A percentile compares a stretch with the other conserved stretches of the same genome.
These are phyloP conservation scores for Sideroxylon spinosum DNA, from an alignment of 179 eudicot genomes.

Conservation along the genomic window DNA sequence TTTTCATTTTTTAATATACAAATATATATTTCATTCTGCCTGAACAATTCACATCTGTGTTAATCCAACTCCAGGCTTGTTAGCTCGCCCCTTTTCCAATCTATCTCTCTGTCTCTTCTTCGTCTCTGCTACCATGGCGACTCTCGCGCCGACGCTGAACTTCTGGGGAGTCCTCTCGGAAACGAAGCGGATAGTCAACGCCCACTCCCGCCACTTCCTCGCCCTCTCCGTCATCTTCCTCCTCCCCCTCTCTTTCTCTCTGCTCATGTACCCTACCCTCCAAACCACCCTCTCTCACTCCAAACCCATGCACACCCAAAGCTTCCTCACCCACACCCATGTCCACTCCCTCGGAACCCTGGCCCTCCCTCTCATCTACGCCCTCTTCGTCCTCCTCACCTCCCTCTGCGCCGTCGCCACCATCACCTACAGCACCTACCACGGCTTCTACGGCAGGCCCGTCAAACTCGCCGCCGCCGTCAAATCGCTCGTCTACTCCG, in stretches of 20 bases:
- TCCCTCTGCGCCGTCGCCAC: slow-evolving; percentile 46
- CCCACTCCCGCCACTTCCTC: slow-evolving; percentile 65
- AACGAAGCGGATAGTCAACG: slow-evolving; percentile 45
- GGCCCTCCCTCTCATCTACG: slow-evolving; percentile 28
- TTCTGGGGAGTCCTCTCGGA: slow-evolving; percentile 38
- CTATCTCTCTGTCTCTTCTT: neutral
- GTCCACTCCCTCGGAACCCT: slow-evolving; percentile 19
- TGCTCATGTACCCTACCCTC: slow-evolving; percentile 44
- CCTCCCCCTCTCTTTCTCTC: slow-evolving; percentile 52
- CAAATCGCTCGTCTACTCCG: slow-evolving; percentile 30
- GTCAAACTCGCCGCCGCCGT: slow-evolving; percentile 45
- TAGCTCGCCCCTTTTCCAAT: too few species aligned
- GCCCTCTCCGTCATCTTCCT: slow-evolving; percentile 58
- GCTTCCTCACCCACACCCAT: slow-evolving; percentile 18
- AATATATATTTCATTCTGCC: too few species aligned
- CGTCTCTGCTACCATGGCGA: slow-evolving; percentile 3
- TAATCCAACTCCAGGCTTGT: too few species aligned
- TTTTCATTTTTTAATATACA: too few species aligned
- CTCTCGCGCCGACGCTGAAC: slow-evolving; percentile 29
- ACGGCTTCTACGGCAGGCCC: slow-evolving; percentile 71
- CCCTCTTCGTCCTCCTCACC: slow-evolving; percentile 24
- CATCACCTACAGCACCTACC: slow-evolving; percentile 57
- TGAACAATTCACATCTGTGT: too few species aligned
- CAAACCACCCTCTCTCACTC: slow-evolving; percentile 25
- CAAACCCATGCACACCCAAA: slow-evolving; percentile 19